These are phyloP conservation scores for Suillus weaverae DNA, from an alignment of 768 basidiomycete species.

Conservation along the genomic window DNA sequence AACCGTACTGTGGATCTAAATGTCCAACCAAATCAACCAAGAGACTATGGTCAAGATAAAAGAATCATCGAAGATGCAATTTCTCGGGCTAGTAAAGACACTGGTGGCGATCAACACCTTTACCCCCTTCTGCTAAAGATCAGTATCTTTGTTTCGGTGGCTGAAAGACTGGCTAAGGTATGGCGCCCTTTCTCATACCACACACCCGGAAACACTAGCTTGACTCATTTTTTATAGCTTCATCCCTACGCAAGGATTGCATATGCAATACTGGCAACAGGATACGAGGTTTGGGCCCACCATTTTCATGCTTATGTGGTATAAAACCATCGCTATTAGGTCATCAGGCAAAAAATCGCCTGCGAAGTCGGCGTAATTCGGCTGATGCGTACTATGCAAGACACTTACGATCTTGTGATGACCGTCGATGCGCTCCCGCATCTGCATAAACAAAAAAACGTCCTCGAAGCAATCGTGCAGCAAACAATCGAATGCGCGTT, in stretches of 20 bases:
- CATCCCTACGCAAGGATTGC: conserved; percentile 17
- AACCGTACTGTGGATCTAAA: not conserved
- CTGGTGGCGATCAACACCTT: not conserved
- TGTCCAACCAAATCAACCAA: not conserved
- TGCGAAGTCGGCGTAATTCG: not conserved
- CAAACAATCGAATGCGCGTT: conserved; percentile 30
- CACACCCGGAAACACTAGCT: not conserved
- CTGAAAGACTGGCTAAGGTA: conserved; percentile 8
- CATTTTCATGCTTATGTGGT: not conserved
- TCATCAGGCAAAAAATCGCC: not conserved
- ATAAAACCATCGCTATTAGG: not conserved
- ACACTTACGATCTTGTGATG: conserved; percentile 1
- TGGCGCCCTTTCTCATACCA: not conserved
- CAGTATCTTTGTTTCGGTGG: conserved; percentile 6
- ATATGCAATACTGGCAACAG: conserved; percentile 1
- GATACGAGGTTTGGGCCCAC: conserved; percentile 3
- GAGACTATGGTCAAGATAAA: not conserved
- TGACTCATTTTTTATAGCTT: conserved; percentile 3
- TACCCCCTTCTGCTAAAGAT: conserved; percentile 11
- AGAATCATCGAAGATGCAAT: not conserved
- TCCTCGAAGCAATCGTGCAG: conserved; percentile 12
- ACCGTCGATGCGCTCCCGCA: not conserved
- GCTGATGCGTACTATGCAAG: not conserved
- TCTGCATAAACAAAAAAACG: not conserved
- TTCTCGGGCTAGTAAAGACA: not conserved